Evolutionary conservation across 2,329 filamentous ascomycete genomes (phyloP), one percentile per base, ranked within the genome.

Genomic region (Claviceps arundinis): DNA sequence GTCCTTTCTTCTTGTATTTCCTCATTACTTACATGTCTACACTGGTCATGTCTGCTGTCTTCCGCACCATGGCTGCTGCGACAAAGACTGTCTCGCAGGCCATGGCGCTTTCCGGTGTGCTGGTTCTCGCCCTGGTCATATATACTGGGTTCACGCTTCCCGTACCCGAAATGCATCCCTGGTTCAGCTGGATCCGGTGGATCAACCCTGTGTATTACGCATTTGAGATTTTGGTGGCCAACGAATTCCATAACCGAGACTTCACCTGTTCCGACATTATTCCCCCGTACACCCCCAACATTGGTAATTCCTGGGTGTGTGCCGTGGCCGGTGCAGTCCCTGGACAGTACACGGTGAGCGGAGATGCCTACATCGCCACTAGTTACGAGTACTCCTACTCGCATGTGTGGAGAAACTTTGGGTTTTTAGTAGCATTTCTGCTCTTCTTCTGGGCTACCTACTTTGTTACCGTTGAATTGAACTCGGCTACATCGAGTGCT

Each of bases 111-210:
- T 70, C 76, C 0, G 75, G 75, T 22, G 65, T 81, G 0, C 57
- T 81, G 56, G 77, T 84, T 11, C 62, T 85, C n/a, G 75, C 76
- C 16, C 72, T 86, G 4, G 73, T 82, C 59, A 81, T 73, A 26
- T 75, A 74, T 62, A 82, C 81, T 0, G 81, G 78, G 52, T 82
- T 84, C 60, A 66, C 71, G 37, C 72, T 78, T 40, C 60, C 68
- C 0, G 62, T 68, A 1, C 68, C 70, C 0, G 58, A 84, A 60
- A 89, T 85, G 84, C 75, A 81, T 22, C 77, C 76, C 0, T 91
- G 85, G 84, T 82, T 85, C 48, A 70, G 78, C 30, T 90, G 87
- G 87, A 84, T 90, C 50, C 78, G 82, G 30, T 89, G 82, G 68
- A 73, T 89, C 49, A 84, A 89, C 54, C 84, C 85, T 0, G 77